phyloP scores from a whole-genome alignment of 2,329 filamentous ascomycete genomes.

The Gremmenia infestans region DNA sequence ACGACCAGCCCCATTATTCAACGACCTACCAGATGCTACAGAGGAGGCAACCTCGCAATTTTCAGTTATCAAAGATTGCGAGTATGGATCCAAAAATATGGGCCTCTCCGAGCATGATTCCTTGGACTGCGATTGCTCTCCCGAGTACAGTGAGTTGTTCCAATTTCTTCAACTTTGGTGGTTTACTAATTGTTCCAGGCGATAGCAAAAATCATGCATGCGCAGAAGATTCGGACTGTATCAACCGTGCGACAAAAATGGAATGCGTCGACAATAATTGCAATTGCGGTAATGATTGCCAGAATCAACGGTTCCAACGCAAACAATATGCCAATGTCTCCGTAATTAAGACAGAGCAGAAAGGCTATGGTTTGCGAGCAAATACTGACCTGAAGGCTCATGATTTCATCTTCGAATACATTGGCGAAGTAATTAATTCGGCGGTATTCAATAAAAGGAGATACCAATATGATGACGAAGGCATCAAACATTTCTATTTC shows the following conservation, averaged over 20 bases:
- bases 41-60: slow-evolving; percentile 71
- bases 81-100: slow-evolving; percentile 87
- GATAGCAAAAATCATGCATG: slow-evolving; percentile 75
- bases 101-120: slow-evolving; percentile 86
- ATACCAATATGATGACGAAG: slow-evolving; percentile 89
- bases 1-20: slow-evolving; percentile 62
- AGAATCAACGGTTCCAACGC: slow-evolving; percentile 91
- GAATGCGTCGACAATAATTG: slow-evolving; percentile 81
- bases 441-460: slow-evolving; percentile 82
- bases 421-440: slow-evolving; percentile 97
- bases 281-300: slow-evolving; percentile 80
- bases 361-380: slow-evolving; percentile 86
- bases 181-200: slow-evolving; percentile 40
- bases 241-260: slow-evolving; percentile 97
- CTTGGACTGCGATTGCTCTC: slow-evolving; percentile 89
- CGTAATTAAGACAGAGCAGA: slow-evolving; percentile 97
- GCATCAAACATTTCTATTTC: slow-evolving; percentile 99
- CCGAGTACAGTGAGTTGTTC: slow-evolving; percentile 81
- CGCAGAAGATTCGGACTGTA: slow-evolving; percentile 94
- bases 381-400: slow-evolving; percentile 71
- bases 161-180: slow-evolving; percentile 5
- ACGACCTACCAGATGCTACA: slow-evolving; percentile 73
- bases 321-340: slow-evolving; percentile 87
- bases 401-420: slow-evolving; percentile 97
- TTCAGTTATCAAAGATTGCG: slow-evolving; percentile 75